These are phyloP conservation scores for Penicillium macrosclerotiorum DNA, from an alignment of 495 filamentous ascomycete species.

Conservation along the genomic window DNA sequence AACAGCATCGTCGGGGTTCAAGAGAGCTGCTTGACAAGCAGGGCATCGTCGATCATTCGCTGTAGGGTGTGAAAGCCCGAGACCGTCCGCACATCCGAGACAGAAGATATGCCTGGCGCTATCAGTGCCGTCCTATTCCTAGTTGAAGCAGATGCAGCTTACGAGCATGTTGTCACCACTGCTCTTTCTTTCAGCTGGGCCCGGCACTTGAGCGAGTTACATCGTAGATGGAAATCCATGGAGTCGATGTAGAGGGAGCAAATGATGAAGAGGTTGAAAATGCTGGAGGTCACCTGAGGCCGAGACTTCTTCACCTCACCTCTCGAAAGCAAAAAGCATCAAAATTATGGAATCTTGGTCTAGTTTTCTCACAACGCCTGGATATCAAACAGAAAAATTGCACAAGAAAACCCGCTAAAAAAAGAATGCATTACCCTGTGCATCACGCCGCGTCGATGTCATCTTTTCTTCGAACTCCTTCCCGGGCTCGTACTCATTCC, in stretches of 20 bases:
- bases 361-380: slow-evolving; percentile 14
- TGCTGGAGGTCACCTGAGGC: slow-evolving; percentile 14
- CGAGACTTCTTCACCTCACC: slow-evolving; percentile 6
- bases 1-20: slow-evolving; percentile 75
- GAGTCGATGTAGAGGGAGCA: not conserved
- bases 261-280: slow-evolving; percentile 1
- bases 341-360: slow-evolving; percentile 13
- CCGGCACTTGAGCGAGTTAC: slow-evolving; percentile 82
- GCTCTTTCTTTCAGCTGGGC: slow-evolving; percentile 69
- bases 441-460: slow-evolving; percentile 62
- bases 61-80: slow-evolving; percentile 61
- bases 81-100: slow-evolving; percentile 64
- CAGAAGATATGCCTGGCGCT: slow-evolving; percentile 80
- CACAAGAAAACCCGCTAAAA: slow-evolving; percentile 50
- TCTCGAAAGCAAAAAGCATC: not conserved
- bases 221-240: slow-evolving; percentile 75
- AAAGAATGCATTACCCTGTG: slow-evolving; percentile 90
- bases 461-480: slow-evolving; percentile 81
- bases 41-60: slow-evolving; percentile 66
- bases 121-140: slow-evolving; percentile 9
- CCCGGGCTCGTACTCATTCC: slow-evolving; percentile 91
- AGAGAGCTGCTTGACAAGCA: slow-evolving; percentile 70
- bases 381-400: slow-evolving; percentile 6
- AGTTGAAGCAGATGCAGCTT: slow-evolving; percentile 12
- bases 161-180: slow-evolving; percentile 92